Percentiles rank a stretch among this genome's conserved stretches.
Evolutionary conservation across 179 eudicot species (phyloP).

Genomic region (Patellifolia procumbens): DNA sequence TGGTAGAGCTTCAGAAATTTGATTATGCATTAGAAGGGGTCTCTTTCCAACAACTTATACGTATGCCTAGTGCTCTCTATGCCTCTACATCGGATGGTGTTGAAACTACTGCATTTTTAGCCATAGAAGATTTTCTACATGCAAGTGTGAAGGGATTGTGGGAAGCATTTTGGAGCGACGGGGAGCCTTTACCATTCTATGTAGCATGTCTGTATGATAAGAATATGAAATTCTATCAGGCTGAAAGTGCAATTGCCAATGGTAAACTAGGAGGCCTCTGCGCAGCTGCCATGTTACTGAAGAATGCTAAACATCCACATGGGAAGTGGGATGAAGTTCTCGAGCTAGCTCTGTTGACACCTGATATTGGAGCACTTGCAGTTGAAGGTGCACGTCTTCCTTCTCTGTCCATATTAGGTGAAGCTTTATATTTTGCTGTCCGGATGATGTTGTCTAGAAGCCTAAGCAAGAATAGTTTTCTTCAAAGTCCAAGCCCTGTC

Average conservation of each 20-base stretch:
- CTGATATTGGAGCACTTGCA: constrained; percentile 58
- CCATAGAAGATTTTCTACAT: constrained; percentile 85
- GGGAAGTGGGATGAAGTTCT: constrained; percentile 95
- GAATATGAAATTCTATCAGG: constrained; percentile 79
- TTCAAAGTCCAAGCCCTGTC: constrained; percentile 62
- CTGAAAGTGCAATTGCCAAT: constrained; percentile 76
- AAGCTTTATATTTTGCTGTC: constrained; percentile 76
- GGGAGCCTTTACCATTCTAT: constrained; percentile 62
- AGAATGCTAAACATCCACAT: constrained; percentile 83
- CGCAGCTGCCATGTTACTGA: constrained; percentile 71
- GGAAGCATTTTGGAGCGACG: constrained; percentile 89
- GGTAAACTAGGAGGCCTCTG: constrained; percentile 73
- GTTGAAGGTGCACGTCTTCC: constrained; percentile 52
- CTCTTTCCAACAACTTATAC: constrained; percentile 80
- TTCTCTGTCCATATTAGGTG: constrained; percentile 58
- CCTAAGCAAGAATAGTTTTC: constrained; percentile 61
- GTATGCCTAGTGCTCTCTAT: constrained; percentile 87
- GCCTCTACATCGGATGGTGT: constrained; percentile 73
- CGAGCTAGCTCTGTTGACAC: constrained; percentile 71
- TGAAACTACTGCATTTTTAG: constrained; percentile 70
- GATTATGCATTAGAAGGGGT: constrained; percentile 89
- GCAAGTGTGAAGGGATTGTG: constrained; percentile 81
- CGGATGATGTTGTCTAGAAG: constrained; percentile 81
- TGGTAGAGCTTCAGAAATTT: constrained; percentile 84
- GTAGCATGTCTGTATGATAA: constrained; percentile 60